Conservation (phyloP, 202 grass and related monocot genomes). For the Tripidium arundinaceum region DNA sequence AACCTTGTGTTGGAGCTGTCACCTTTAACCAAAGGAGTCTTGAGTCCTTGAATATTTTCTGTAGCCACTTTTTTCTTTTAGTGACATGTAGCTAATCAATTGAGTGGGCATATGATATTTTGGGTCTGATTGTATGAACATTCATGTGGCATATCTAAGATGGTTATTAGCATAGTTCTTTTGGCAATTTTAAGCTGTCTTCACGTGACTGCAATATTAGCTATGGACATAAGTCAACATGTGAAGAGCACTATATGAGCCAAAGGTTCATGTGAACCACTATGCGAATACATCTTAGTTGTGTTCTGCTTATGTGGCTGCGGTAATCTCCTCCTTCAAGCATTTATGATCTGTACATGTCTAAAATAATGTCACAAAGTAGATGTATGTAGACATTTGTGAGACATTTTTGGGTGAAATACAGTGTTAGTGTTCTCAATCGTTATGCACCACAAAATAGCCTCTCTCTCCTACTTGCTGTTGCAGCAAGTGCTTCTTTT, state of each 20-base stretch:
- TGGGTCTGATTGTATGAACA: background rate
- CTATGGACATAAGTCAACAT: background rate
- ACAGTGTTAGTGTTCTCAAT: background rate
- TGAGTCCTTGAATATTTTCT: background rate
- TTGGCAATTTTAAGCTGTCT: background rate
- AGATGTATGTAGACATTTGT: background rate
- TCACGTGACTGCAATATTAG: background rate
- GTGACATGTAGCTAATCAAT: background rate
- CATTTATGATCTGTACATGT: background rate
- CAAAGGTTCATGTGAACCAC: background rate
- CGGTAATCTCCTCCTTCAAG: background rate
- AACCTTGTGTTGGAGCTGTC: background rate
- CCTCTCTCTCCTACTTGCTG: background rate
- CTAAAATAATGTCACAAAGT: background rate
- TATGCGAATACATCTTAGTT: background rate
- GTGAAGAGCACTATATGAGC: background rate
- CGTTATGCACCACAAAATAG: background rate
- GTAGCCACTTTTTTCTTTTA: conserved; percentile 12
- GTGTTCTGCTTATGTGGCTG: background rate
- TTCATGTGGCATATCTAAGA: background rate
- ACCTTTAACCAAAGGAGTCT: background rate
- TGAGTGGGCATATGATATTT: conserved; percentile 10
- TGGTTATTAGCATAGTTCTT: background rate
- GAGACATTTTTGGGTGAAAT: background rate
- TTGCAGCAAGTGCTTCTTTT: background rate